phyloP scores from a whole-genome alignment of 208 protist species.

The Trichomonas vaginalis region DNA sequence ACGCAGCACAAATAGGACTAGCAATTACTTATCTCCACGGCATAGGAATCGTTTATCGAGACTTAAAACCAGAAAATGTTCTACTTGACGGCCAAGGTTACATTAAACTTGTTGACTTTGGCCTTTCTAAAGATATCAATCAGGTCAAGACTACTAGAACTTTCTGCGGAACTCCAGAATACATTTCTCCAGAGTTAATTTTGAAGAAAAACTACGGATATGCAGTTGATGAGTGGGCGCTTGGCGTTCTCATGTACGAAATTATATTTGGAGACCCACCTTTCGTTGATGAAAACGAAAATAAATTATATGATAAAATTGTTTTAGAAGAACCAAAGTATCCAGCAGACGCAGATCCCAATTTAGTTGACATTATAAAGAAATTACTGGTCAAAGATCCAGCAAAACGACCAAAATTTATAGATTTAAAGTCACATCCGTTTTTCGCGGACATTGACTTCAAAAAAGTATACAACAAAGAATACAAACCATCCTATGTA shows the following conservation, averaged over 20 bases:
- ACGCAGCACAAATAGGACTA: slow-evolving; percentile 46
- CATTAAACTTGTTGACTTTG: slow-evolving; percentile 44
- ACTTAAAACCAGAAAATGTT: slow-evolving; percentile 52
- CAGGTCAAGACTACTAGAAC: slow-evolving; percentile 34
- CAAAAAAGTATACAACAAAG: background rate
- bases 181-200: slow-evolving; percentile 30
- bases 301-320: background rate
- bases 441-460: slow-evolving; percentile 17
- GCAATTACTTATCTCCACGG: slow-evolving; percentile 43
- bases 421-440: slow-evolving; percentile 35
- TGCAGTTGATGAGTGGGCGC: background rate
- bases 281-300: background rate
- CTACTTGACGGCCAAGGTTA: slow-evolving; percentile 41
- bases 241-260: background rate
- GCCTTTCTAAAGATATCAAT: slow-evolving; percentile 45
- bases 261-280: background rate
- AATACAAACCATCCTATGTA: slow-evolving; percentile 19
- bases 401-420: background rate
- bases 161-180: slow-evolving; percentile 55
- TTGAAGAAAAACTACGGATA: background rate
- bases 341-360: background rate
- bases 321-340: background rate
- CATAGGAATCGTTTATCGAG: slow-evolving; percentile 42
- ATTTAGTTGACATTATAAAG: background rate
- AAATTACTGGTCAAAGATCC: background rate